These are phyloP conservation scores for Teunomyces panamensis DNA, from an alignment of 805 yeast species.

Conservation along the genomic window DNA sequence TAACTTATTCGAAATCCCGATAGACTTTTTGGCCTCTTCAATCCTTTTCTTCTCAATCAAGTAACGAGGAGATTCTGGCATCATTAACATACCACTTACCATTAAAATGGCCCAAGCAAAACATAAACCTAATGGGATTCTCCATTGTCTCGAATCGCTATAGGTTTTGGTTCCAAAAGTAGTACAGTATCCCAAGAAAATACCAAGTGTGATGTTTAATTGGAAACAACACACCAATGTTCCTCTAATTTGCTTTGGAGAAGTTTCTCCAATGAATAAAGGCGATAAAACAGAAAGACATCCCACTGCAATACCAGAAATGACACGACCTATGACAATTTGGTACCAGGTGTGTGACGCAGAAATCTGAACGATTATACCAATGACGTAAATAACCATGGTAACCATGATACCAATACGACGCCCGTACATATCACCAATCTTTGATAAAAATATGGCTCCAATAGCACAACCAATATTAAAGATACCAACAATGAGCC, in stretches of 20 bases:
- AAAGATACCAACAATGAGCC: constrained; percentile 55
- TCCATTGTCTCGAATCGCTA: constrained; percentile 57
- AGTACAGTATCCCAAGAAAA: constrained; percentile 66
- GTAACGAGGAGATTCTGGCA: constrained; percentile 72
- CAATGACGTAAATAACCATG: constrained; percentile 57
- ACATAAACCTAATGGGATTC: constrained; percentile 58
- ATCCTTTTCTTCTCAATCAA: constrained; percentile 48
- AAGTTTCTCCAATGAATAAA: constrained; percentile 61
- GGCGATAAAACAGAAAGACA: constrained; percentile 68
- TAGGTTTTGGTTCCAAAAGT: constrained; percentile 56
- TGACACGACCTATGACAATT: constrained; percentile 58
- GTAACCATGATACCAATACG: constrained; percentile 52
- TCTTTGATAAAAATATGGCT: constrained; percentile 55
- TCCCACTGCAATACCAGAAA: constrained; percentile 74
- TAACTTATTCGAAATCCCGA: constrained; percentile 59
- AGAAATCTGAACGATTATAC: constrained; percentile 59
- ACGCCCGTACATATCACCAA: constrained; percentile 62
- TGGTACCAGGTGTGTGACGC: constrained; percentile 59
- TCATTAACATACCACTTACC: constrained; percentile 49
- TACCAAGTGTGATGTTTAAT: constrained; percentile 67
- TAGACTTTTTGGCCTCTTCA: constrained; percentile 53
- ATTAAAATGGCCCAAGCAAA: constrained; percentile 47
- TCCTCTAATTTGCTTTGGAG: constrained; percentile 73
- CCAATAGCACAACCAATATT: constrained; percentile 74
- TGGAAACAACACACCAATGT: constrained; percentile 68